Percentiles rank a stretch among this genome's conserved stretches.
Conservation (phyloP, 108 stramenopile genomes). For the Fragilaria crotonensis region DNA sequence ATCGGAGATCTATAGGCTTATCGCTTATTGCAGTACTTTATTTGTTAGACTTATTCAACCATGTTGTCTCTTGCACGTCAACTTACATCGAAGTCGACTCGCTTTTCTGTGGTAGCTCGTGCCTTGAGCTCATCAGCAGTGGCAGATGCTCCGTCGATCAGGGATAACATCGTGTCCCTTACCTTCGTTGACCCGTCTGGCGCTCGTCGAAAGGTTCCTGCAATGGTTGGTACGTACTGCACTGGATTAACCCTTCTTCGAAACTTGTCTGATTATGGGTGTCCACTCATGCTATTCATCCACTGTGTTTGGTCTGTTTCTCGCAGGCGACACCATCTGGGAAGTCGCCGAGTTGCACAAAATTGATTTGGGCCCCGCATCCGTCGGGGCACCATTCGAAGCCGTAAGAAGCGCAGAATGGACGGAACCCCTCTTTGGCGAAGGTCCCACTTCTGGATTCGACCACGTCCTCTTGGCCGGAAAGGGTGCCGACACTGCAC, state of each 20-base stretch:
- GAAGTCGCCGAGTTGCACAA: conserved; percentile 66
- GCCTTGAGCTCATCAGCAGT: too few relatives aligned
- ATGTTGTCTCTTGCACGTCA: too few relatives aligned
- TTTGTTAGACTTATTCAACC: too few relatives aligned
- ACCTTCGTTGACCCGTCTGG: conserved; percentile 84
- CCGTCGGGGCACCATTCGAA: conserved; percentile 37
- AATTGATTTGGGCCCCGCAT: conserved; percentile 79
- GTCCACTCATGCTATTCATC: too few relatives aligned
- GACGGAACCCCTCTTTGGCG: conserved; percentile 84
- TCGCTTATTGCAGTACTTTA: too few relatives aligned
- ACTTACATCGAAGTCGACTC: too few relatives aligned
- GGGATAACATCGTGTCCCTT: conserved; percentile 62
- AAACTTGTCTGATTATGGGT: neutral
- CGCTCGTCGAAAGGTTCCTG: conserved; percentile 70
- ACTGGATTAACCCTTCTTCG: too few relatives aligned
- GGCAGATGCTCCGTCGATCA: conserved; percentile 61
- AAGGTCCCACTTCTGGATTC: conserved; percentile 75
- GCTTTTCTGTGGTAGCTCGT: too few relatives aligned
- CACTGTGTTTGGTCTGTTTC: too few relatives aligned
- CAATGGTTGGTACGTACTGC: conserved; percentile 60
- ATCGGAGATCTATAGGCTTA: too few relatives aligned
- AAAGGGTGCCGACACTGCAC: conserved; percentile 48
- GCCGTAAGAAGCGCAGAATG: conserved; percentile 51
- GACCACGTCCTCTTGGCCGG: conserved; percentile 78
- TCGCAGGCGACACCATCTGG: conserved; percentile 53